Base-by-base conservation (phyloP, 352 stramenopile genomes). In the Albugo laibachii region DNA sequence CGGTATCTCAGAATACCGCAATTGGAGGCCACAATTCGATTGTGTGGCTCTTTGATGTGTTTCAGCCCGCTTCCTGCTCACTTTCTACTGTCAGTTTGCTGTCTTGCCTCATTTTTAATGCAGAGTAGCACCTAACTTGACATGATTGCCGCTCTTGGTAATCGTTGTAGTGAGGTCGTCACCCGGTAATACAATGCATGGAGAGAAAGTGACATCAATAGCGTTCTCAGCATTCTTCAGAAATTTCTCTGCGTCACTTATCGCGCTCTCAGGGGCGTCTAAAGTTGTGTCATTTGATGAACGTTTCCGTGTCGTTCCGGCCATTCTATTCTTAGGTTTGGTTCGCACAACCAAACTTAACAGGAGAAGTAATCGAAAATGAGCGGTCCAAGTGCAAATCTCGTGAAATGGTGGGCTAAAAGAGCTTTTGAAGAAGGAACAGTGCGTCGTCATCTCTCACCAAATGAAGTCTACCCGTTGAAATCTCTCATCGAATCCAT, bases 1-100 rank as follows among this genome's bases (percentile, higher is more conserved):
- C 74, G 70, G 54, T 92, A 93, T 48, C 80, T 63, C 37, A 94
- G 61, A 19, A 94, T 62, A 13, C 82, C 82, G 16, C 78, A 70
- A 47, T 88, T 85, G 13, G 76, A 92, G 53, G 65, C 71, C 24
- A 88, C 57, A 13, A 93, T 71, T 15, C 63, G 59, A 35, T 80
- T 62, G 24, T 31, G 24, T 8, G 24, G 24, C 43, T 75, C 57
- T 2, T 57, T 37, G 1, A 76, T 49, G 45, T 85, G 69, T 52
- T 65, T 68, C 20, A 87, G 49, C 11, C 75, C 75, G 41, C 72
- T 61, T 14, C 75, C 75, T 83, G 12, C 11, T 27, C 43, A 14
- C 47, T 36, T 41, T 12, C 41, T 21, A 40, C 21, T 19, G 54
- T 13, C 24, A 31, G 8, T 3, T 8, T 8, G 24, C 24, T 31